Evolutionary conservation across 129 eudicot genomes (phyloP).

Genomic region (Saposhnikovia divaricata): DNA sequence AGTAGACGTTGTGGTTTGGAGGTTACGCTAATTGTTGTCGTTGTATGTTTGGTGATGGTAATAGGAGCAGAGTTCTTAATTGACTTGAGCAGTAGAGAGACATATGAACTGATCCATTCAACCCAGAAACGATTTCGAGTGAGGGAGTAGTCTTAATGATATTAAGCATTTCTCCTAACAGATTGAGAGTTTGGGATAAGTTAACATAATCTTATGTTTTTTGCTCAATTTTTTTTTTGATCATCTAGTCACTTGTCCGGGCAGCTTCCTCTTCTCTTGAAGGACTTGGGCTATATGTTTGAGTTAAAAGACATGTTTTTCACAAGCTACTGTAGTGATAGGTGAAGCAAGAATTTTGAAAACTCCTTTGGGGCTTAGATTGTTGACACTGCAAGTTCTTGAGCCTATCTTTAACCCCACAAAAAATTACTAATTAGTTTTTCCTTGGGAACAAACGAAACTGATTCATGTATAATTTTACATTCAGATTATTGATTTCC

Average conservation of each 20-base stretch:
- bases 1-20: too few species aligned
- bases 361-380: neutral
- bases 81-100: too few species aligned
- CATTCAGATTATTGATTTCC: neutral
- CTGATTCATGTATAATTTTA: neutral
- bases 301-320: neutral
- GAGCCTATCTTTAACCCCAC: too few species aligned
- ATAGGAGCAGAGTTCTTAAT: too few species aligned
- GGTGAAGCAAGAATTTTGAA: neutral
- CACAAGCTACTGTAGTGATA: neutral
- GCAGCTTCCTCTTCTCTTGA: neutral
- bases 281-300: neutral
- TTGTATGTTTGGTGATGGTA: too few species aligned
- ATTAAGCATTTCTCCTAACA: neutral
- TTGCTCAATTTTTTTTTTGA: neutral
- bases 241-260: neutral
- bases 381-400: too few species aligned
- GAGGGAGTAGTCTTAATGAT: neutral
- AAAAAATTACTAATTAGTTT: too few species aligned
- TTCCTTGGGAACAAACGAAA: neutral
- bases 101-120: too few species aligned
- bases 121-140: neutral
- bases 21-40: too few species aligned
- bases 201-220: neutral
- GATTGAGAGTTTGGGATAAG: neutral